Evolutionary conservation across 2,329 filamentous ascomycete species (phyloP).

Genomic region (Curvularia lunata): DNA sequence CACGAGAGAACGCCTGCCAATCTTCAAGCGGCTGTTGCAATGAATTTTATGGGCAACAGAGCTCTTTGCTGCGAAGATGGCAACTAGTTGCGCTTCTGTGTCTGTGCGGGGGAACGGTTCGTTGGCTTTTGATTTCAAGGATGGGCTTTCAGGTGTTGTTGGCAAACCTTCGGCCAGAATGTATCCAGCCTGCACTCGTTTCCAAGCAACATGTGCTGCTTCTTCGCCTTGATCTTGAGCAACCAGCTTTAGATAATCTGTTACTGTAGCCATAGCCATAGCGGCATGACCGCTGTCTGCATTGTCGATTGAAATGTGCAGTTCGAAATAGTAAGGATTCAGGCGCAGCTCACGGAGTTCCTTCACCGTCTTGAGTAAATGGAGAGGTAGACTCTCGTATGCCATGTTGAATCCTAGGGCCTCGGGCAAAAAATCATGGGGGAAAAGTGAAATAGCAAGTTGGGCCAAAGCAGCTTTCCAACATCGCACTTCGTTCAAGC

Average conservation of each 20-base stretch:
- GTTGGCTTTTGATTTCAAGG: conserved; percentile 14
- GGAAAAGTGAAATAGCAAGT: conserved; percentile 57
- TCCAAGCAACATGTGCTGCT: conserved; percentile 49
- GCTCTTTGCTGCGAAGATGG: conserved; percentile 51
- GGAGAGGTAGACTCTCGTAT: conserved; percentile 54
- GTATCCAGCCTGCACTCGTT: conserved; percentile 54
- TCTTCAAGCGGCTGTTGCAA: conserved; percentile 48
- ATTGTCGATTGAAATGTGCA: conserved; percentile 61
- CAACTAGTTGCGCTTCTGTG: conserved; percentile 21
- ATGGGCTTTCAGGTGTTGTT: conserved; percentile 30
- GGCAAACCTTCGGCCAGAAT: conserved; percentile 43
- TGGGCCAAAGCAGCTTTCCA: conserved; percentile 58
- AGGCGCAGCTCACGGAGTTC: conserved; percentile 55
- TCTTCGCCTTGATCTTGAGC: conserved; percentile 31
- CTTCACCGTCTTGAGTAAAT: conserved; percentile 50
- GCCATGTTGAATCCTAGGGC: conserved; percentile 60
- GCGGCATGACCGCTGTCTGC: conserved; percentile 56
- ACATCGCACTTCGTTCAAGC: conserved; percentile 32
- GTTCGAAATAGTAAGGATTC: conserved; percentile 57
- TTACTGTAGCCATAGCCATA: conserved; percentile 52
- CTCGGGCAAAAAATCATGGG: conserved; percentile 58
- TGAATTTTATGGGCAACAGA: conserved; percentile 51
- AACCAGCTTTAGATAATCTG: conserved; percentile 48
- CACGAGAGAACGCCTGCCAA: conserved; percentile 48
- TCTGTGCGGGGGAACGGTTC: conserved; percentile 17